phyloP scores from a whole-genome alignment of 441 rosid genomes.

The Euphorbia schlechtendalii region DNA sequence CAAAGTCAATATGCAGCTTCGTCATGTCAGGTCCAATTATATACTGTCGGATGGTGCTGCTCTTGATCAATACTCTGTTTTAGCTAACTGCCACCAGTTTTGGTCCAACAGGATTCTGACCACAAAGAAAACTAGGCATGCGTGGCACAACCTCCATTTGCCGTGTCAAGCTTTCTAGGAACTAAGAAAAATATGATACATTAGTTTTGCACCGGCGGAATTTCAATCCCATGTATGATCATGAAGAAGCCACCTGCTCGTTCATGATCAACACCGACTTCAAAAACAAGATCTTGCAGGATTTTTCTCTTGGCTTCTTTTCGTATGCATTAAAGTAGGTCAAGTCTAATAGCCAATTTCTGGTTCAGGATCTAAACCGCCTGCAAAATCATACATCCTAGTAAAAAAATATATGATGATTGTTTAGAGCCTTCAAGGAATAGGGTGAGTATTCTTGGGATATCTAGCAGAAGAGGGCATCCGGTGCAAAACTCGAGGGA shows the following conservation, averaged over 20 bases:
- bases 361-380: constrained; percentile 15
- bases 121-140: too few species aligned
- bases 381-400: constrained; percentile 16
- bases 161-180: constrained; percentile 5
- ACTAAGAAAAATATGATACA: constrained; percentile 13
- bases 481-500: constrained; percentile 55
- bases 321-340: background rate
- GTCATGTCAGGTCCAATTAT: background rate
- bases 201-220: background rate
- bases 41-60: constrained; percentile 15
- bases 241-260: constrained; percentile 15
- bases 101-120: background rate
- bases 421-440: constrained; percentile 34
- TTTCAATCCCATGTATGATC: constrained; percentile 12
- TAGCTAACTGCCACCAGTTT: background rate
- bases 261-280: constrained; percentile 15
- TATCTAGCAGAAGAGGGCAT: constrained; percentile 77
- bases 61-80: background rate
- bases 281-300: background rate
- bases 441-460: constrained; percentile 50
- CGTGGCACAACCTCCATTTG: constrained; percentile 4
- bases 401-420: constrained; percentile 3
- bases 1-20: constrained; percentile 7
- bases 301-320: constrained; percentile 14
- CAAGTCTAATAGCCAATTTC: constrained; percentile 6